These are phyloP conservation scores for Monilinia laxa DNA, from an alignment of 2,329 filamentous ascomycete species.

Conservation along the genomic window DNA sequence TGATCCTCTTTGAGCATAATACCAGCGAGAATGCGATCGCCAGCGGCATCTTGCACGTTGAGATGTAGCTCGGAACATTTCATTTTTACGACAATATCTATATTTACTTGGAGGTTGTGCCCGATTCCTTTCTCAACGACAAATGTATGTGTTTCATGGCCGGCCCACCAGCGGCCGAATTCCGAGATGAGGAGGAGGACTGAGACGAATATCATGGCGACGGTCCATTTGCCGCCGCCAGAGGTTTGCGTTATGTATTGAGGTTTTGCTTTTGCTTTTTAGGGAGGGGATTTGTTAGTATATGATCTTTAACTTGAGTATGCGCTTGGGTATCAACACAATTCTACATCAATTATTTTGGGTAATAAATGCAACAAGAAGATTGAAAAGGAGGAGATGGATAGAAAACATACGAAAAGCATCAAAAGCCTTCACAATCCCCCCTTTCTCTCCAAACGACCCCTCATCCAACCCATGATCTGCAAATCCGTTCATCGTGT, in stretches of 20 bases:
- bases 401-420: conserved; percentile 75
- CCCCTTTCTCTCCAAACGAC: conserved; percentile 71
- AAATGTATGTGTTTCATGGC: conserved; percentile 84
- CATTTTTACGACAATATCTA: conserved; percentile 93
- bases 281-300: neutral
- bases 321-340: neutral
- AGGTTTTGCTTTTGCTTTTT: conserved; percentile 86
- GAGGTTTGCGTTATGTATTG: conserved; percentile 84
- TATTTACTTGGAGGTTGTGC: conserved; percentile 86
- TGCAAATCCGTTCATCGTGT: conserved; percentile 81
- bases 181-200: conserved; percentile 75
- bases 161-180: conserved; percentile 77
- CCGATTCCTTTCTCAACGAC: conserved; percentile 89
- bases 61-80: conserved; percentile 83
- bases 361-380: neutral
- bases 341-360: neutral
- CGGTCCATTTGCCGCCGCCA: conserved; percentile 90
- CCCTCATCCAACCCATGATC: conserved; percentile 72
- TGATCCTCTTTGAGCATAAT: conserved; percentile 70
- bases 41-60: conserved; percentile 94
- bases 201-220: conserved; percentile 75
- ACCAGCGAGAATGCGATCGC: conserved; percentile 85
- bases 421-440: conserved; percentile 84
- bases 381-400: neutral
- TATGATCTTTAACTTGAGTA: neutral